phyloP scores from a whole-genome alignment of 768 basidiomycete species.

The Boletus bicolor region DNA sequence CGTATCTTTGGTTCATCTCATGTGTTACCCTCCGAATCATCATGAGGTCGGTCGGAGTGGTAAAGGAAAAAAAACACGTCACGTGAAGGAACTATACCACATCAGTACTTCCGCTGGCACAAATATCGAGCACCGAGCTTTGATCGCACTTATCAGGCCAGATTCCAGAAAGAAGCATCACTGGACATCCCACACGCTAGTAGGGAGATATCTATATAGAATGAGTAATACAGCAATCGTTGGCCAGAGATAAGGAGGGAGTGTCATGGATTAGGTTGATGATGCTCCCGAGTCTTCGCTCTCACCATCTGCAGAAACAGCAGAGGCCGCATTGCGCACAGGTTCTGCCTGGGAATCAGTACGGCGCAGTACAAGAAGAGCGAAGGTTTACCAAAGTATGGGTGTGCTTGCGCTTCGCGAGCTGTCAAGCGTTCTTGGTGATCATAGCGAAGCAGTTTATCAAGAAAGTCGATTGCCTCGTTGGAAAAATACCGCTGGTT shows the following conservation, averaged over 20 bases:
- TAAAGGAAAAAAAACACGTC: conserved; percentile 5
- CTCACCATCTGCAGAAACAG: conserved; percentile 53
- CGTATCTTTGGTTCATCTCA: conserved; percentile 7
- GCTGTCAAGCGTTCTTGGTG: conserved; percentile 97
- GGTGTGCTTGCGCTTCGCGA: conserved; percentile 84
- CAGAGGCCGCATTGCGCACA: conserved; percentile 49
- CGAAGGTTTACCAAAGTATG: conserved; percentile 75
- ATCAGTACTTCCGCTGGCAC: background rate
- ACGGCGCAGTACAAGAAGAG: conserved; percentile 11
- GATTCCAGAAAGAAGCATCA: conserved; percentile 14
- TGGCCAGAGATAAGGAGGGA: conserved; percentile 25
- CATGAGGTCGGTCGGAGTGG: conserved; percentile 1
- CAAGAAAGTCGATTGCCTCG: conserved; percentile 94
- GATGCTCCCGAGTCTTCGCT: conserved; percentile 48
- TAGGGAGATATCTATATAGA: conserved; percentile 31
- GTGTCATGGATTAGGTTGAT: conserved; percentile 29
- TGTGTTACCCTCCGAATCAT: conserved; percentile 4
- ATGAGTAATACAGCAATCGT: conserved; percentile 33
- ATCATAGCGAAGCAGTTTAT: conserved; percentile 94
- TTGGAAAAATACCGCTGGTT: conserved; percentile 96
- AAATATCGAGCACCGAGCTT: conserved; percentile 12
- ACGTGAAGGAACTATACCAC: conserved; percentile 10
- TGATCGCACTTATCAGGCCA: conserved; percentile 19
- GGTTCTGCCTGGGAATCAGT: conserved; percentile 50
- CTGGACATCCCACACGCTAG: conserved; percentile 23